Evolutionary conservation across 805 yeast species (phyloP).

Genomic region (Limtongozyma cylindracea): DNA sequence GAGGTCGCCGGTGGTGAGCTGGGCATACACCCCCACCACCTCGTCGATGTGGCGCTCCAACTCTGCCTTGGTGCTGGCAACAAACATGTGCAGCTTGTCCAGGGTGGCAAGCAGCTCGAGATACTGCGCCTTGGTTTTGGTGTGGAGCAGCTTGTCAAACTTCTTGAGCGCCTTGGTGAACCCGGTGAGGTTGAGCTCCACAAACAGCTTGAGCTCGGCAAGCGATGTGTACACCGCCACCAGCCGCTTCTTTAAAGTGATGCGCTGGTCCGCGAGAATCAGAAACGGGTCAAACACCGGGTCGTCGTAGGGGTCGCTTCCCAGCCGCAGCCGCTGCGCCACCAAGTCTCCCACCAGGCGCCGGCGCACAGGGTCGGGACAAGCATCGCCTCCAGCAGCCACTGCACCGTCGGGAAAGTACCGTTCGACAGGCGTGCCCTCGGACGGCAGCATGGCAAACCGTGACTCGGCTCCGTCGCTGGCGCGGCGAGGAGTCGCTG

Average conservation of each 20-base stretch:
- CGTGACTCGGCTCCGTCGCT: no score
- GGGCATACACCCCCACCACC: conserved; percentile 8
- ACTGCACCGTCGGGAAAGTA: no score
- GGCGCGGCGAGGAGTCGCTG: conserved; percentile 2
- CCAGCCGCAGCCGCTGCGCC: no score
- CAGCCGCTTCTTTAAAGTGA: conserved; percentile 18
- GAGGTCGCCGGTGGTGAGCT: conserved; percentile 10
- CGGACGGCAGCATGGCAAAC: no score
- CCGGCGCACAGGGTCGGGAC: no score
- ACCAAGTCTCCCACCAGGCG: no score
- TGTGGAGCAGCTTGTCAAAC: conserved; percentile 23
- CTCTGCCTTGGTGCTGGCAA: conserved; percentile 7
- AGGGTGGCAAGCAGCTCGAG: conserved; percentile 20
- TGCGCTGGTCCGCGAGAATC: no score
- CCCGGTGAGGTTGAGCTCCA: conserved; percentile 25
- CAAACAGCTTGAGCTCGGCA: conserved; percentile 21
- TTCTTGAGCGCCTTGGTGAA: conserved; percentile 26
- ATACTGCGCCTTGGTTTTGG: conserved; percentile 15
- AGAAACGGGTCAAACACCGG: no score
- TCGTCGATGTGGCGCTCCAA: conserved; percentile 9
- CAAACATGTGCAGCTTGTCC: conserved; percentile 14
- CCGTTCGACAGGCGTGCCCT: no score
- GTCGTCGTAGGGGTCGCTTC: no score
- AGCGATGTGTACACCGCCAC: conserved; percentile 17
- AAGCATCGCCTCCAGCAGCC: no score